Base-by-base conservation (phyloP, 129 eudicot species). In the Glebionis coronaria region DNA sequence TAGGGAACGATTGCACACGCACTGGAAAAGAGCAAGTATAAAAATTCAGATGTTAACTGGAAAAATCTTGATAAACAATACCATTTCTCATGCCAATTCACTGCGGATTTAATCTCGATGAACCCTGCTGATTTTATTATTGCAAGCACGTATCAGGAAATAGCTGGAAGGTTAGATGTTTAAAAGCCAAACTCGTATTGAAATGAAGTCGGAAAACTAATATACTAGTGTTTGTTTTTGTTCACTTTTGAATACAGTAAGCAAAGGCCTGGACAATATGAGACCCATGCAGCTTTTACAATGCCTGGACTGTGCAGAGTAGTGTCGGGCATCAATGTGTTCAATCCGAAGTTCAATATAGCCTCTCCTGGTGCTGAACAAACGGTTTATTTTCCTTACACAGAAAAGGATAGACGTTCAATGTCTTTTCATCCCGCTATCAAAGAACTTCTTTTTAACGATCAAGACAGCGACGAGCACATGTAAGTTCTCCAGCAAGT, bases 1-100 rank as follows among this genome's bases (percentile, higher is more conserved):
- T 51, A 90, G 96, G 97, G 90, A 67, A 91, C 97, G 14, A 91
- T 91, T 73, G 97, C 97, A 76, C 97, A 91, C 61, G 96, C 96
- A 38, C 61, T 90, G 68, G 97, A 90, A 69, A 90, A 90, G 78
- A 87, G 91, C 2, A 90, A 90, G 76, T 90, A 90, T 9, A 85
- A 87, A 76, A 84, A 87, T 72, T 90, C 97, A 13, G 97, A 90
- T 68, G 68, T 90, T 23, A 91, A 85, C 65, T 87, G 90, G 96
- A 87, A 73, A 81, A 88, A 79, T 11, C 72, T 87, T 10, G 97
- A 91, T 23, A 80, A 83, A 20, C 85, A 85, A 68, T 88, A 91
- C 68, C 97, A 87, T 73, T 91, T 91, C 53, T 87, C 97, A 4
- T 84, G 97, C 74, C 97, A 87, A 70, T 87, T 86, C 63, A 87